These are phyloP conservation scores for Monotropa hypopitys DNA, from an alignment of 179 eudicot genomes.

Conservation along the genomic window DNA sequence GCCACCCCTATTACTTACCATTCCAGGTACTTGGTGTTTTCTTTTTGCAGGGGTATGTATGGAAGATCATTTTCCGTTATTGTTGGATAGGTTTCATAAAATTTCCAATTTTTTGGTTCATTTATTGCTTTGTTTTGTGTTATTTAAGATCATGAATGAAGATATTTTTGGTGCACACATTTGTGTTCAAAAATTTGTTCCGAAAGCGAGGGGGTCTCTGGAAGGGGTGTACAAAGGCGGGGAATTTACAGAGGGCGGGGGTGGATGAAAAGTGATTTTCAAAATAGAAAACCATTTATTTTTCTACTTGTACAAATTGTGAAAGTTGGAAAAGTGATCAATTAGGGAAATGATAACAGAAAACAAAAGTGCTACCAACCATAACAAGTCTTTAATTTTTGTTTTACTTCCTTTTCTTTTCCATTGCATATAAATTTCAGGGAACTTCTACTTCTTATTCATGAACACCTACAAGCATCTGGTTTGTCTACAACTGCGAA, in stretches of 20 bases:
- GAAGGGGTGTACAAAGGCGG: background rate
- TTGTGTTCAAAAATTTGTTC: background rate
- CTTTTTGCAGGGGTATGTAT: background rate
- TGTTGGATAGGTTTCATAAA: background rate
- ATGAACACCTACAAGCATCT: constrained; percentile 90
- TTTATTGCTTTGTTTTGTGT: background rate
- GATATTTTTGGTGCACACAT: background rate
- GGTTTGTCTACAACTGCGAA: constrained; percentile 71
- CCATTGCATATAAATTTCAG: constrained; percentile 29
- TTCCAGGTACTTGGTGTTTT: constrained; percentile 40
- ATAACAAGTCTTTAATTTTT: background rate
- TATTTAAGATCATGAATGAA: background rate
- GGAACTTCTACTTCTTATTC: constrained; percentile 82
- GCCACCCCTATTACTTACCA: constrained; percentile 92
- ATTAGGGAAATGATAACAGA: background rate
- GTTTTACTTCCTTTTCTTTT: constrained; percentile 6
- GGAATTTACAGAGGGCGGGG: background rate
- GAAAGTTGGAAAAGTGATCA: background rate
- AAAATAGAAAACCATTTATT: background rate
- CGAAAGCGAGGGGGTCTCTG: background rate
- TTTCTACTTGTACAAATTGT: background rate
- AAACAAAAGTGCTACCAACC: background rate
- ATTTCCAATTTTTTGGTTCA: background rate
- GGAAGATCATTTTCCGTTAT: background rate
- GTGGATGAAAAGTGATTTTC: background rate